phyloP scores from a whole-genome alignment of 768 basidiomycete genomes.

The Tricholoma sp. region DNA sequence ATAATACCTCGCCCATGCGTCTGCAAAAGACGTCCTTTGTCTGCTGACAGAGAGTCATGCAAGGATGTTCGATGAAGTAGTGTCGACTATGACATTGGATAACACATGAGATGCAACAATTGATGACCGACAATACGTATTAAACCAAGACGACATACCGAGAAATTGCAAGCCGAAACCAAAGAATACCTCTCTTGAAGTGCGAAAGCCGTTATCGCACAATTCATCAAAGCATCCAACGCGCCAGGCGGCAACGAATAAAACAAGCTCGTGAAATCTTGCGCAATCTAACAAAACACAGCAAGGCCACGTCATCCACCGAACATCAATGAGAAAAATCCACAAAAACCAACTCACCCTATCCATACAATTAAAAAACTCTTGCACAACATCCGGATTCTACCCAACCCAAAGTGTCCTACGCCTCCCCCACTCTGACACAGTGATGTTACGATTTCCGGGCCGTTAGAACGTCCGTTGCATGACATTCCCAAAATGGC shows the following conservation, averaged over 20 bases:
- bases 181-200: constrained; percentile 79
- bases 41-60: constrained; percentile 53
- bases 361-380: constrained; percentile 82
- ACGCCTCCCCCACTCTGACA: no score
- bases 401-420: constrained; percentile 31
- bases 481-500: not conserved
- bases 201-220: constrained; percentile 55
- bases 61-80: constrained; percentile 63
- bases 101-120: not conserved
- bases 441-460: no score
- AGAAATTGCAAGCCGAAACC: constrained; percentile 74
- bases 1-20: constrained; percentile 63
- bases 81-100: no score
- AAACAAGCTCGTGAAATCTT: constrained; percentile 51
- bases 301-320: not conserved
- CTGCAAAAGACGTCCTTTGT: constrained; percentile 37
- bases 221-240: constrained; percentile 60
- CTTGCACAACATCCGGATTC: constrained; percentile 92
- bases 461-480: no score
- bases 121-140: not conserved
- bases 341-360: constrained; percentile 38
- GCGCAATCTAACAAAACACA: constrained; percentile 33
- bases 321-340: not conserved
- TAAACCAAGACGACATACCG: constrained; percentile 49
- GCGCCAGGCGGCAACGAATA: constrained; percentile 52